Percentiles rank a stretch among this genome's conserved stretches.
Conservation (phyloP, 129 eudicot genomes). For the Artemisia annua region DNA sequence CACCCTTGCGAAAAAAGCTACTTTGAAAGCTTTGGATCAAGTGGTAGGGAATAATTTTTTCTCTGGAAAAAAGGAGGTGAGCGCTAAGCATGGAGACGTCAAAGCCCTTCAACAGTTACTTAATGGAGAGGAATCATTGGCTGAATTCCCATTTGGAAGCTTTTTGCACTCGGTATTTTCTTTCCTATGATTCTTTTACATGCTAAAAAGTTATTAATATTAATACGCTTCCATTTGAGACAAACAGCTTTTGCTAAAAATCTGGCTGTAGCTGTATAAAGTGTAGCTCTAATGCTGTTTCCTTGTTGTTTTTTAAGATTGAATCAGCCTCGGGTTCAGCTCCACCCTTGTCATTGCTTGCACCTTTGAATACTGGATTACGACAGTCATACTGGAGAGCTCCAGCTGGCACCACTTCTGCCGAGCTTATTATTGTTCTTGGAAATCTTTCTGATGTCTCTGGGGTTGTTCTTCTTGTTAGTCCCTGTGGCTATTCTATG, state of each 20-base stretch:
- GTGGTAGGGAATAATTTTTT: constrained; percentile 53
- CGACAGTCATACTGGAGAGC: constrained; percentile 82
- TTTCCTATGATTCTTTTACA: constrained; percentile 12
- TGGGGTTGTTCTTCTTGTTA: constrained; percentile 70
- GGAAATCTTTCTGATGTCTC: constrained; percentile 74
- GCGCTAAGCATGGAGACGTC: constrained; percentile 20
- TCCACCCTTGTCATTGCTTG: constrained; percentile 72
- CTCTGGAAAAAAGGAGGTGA: constrained; percentile 35
- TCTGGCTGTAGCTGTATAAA: background rate
- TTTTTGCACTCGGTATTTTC: constrained; percentile 68
- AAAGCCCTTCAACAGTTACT: constrained; percentile 34
- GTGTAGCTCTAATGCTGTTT: background rate
- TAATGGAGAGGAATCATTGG: constrained; percentile 85
- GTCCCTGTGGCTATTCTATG: constrained; percentile 90
- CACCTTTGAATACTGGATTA: constrained; percentile 65
- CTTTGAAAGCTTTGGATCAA: constrained; percentile 45
- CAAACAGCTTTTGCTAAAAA: background rate
- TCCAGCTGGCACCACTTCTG: constrained; percentile 55
- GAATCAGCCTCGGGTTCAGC: constrained; percentile 88
- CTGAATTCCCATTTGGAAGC: constrained; percentile 87
- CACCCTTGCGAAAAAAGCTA: constrained; percentile 54
- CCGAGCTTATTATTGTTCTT: constrained; percentile 73
- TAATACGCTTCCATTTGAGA: too few species aligned
- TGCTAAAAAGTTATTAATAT: background rate
- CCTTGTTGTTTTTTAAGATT: constrained; percentile 38